These are phyloP conservation scores for Ceratocystis alfenasii DNA, from an alignment of 2,329 filamentous ascomycete species.

Conservation along the genomic window DNA sequence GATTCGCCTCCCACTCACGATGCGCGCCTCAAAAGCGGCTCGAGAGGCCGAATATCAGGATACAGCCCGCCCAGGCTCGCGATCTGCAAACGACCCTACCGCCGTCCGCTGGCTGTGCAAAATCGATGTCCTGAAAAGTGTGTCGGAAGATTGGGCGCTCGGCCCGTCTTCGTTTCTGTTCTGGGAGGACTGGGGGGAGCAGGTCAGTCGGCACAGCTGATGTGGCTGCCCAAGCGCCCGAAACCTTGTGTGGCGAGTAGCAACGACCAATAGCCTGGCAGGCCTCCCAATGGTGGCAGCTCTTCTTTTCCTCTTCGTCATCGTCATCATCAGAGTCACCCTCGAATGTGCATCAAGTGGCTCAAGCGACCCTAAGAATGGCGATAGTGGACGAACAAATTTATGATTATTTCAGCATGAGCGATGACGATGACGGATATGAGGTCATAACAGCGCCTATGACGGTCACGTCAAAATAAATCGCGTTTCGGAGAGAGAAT, in stretches of 20 bases:
- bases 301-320: slow-evolving; percentile 27
- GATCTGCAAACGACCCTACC: no score
- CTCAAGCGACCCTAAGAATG: background rate
- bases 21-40: slow-evolving; percentile 30
- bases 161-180: slow-evolving; percentile 28
- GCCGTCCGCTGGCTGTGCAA: background rate
- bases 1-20: slow-evolving; percentile 30
- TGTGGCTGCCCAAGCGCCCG: slow-evolving; percentile 31
- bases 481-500: slow-evolving; percentile 41
- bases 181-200: slow-evolving; percentile 36
- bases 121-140: background rate
- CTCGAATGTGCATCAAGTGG: slow-evolving; percentile 15
- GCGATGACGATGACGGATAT: background rate
- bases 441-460: slow-evolving; percentile 26
- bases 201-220: slow-evolving; percentile 38
- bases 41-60: no score
- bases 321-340: slow-evolving; percentile 18
- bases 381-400: slow-evolving; percentile 22
- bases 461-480: slow-evolving; percentile 35
- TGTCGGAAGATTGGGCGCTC: background rate
- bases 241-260: background rate
- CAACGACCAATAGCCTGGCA: background rate
- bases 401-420: background rate
- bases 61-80: no score
- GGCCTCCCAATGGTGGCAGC: slow-evolving; percentile 25